Evolutionary conservation across 2,329 filamentous ascomycete genomes (phyloP), one percentile per base, ranked within the genome.

Genomic region (Diplodia scrobiculata): DNA sequence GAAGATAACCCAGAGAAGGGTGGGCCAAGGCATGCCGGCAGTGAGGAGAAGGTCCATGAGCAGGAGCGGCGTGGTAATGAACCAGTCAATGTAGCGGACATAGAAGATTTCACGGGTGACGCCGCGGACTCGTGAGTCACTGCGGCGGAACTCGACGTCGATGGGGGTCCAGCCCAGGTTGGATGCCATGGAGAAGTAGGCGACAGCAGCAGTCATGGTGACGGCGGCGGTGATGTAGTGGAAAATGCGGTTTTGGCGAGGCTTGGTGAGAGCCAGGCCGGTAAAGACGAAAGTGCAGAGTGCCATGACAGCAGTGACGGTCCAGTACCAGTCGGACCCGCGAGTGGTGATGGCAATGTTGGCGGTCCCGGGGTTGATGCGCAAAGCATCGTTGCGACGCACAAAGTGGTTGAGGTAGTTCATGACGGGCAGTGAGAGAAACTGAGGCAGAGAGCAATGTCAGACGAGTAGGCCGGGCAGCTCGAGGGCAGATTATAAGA

Each of bases 101-200:
- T 88, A 89, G 76, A 87, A 89, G 72, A 90, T 84, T 72, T 88
- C 84, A 50, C 89, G 84, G 58, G 83, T 84, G 1, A 76, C 73
- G 5, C 85, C 85, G 2, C 75, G 68, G 2, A 84, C 80, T 5
- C 80, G 78, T 14, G 78, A 75, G 63, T 79, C 73, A 66, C 67
- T 76, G 62, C 81, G 79, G 1, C 75, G 76, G 69, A 84, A 90
- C 71, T 91, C 84, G 47, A 87, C 87, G n/a, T 79, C 72, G 70
- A 89, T 87, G 0, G 86, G 84, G 1, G 84, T 83, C 75, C 84
- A 87, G 38, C 87, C 87, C 1, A 90, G 78, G 71, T 88, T 86
- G 10, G 86, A 84, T n/a, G 82, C 87, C 86, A 89, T 88, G 69
- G 84, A 81, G 77, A 87, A 90, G 77, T 89, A 89, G 14, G 86